These are phyloP conservation scores for Monosporozyma aerobia DNA, from an alignment of 805 yeast species.

Conservation along the genomic window DNA sequence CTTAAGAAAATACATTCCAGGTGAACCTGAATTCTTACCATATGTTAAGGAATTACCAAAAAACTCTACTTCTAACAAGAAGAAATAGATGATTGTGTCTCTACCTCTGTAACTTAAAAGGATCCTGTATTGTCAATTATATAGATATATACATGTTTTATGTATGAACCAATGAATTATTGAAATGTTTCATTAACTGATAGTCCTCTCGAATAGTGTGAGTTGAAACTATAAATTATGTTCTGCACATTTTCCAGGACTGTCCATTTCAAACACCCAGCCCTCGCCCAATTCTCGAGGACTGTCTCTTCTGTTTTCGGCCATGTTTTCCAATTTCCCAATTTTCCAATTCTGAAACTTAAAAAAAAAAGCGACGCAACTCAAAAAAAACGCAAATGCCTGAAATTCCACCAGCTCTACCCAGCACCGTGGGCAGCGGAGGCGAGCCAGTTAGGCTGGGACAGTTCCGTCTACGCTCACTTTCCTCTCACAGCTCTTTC, in stretches of 20 bases:
- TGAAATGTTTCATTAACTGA: neutral
- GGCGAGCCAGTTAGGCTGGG: neutral
- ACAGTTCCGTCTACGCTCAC: neutral
- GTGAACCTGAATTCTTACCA: slow-evolving; percentile 96
- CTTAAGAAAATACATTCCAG: slow-evolving; percentile 91
- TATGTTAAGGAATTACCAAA: slow-evolving; percentile 85
- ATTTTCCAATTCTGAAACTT: neutral
- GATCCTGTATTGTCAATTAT: neutral
- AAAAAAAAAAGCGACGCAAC: neutral
- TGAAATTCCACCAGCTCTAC: neutral
- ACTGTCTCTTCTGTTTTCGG: neutral
- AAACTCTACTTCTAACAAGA: slow-evolving; percentile 73
- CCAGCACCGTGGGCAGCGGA: no score
- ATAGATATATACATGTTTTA: neutral
- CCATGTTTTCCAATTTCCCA: neutral
- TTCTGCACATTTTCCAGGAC: neutral
- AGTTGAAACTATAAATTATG: neutral
- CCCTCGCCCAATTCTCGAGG: neutral
- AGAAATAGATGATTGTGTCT: slow-evolving; percentile 13
- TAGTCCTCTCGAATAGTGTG: neutral
- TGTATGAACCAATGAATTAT: neutral
- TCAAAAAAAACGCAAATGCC: neutral
- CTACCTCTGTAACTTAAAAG: neutral
- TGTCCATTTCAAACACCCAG: neutral
- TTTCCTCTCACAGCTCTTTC: no score